A percentile compares a stretch with the other conserved stretches of the same genome.
phyloP scores from a whole-genome alignment of 257 asterid species.

The Solanum ahanhuiri region DNA sequence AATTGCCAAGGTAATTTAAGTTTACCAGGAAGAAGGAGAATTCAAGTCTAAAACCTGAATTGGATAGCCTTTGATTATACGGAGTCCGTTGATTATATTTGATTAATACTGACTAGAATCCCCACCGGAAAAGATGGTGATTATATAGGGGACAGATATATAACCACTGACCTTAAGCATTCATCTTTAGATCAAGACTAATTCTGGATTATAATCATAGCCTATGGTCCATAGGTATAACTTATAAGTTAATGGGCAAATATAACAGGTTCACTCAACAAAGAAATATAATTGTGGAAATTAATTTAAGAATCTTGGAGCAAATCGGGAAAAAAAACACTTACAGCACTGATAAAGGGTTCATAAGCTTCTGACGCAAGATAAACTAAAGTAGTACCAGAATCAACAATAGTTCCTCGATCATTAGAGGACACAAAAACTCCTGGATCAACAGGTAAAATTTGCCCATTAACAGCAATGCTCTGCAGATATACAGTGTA shows the following conservation, averaged over 20 bases:
- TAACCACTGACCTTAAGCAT: background rate
- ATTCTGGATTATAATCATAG: background rate
- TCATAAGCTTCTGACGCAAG: conserved; percentile 77
- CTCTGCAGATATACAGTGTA: conserved; percentile 70
- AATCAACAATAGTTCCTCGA: conserved; percentile 70
- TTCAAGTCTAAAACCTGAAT: background rate
- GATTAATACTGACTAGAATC: background rate
- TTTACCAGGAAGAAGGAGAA: background rate
- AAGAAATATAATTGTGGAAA: background rate
- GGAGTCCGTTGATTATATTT: too few species aligned
- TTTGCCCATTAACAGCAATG: conserved; percentile 63
- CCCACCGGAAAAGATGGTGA: background rate
- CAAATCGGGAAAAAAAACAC: conserved; percentile 1
- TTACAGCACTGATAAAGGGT: conserved; percentile 68
- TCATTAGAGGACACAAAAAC: conserved; percentile 54
- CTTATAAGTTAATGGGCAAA: background rate
- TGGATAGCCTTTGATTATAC: background rate
- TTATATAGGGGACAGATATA: too few species aligned
- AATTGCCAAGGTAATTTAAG: background rate
- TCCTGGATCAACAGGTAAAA: conserved; percentile 56
- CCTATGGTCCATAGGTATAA: background rate
- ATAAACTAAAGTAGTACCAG: conserved; percentile 84
- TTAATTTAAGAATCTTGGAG: background rate
- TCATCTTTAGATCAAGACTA: background rate
- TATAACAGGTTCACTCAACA: background rate